Evolutionary conservation across 352 stramenopile genomes (phyloP).

Genomic region (Phytophthora sp.): DNA sequence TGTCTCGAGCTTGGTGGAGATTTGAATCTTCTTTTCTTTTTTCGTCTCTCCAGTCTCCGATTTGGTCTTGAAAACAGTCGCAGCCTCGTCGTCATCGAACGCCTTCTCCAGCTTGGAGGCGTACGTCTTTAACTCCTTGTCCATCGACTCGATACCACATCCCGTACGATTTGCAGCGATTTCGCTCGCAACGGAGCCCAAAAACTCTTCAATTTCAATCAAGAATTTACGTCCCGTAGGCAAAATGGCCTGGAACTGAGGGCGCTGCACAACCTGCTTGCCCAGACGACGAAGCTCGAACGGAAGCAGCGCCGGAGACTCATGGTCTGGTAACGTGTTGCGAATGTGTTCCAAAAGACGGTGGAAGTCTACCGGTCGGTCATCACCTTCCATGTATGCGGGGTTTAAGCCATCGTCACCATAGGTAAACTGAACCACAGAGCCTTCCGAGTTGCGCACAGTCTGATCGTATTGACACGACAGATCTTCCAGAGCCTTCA

Average conservation of each 20-base stretch:
- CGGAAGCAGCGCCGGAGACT: constrained; percentile 72
- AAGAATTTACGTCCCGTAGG: constrained; percentile 91
- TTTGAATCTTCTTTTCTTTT: constrained; percentile 62
- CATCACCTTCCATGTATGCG: constrained; percentile 95
- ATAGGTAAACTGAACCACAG: constrained; percentile 99
- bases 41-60: constrained; percentile 32
- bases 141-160: constrained; percentile 71
- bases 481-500: constrained; percentile 99
- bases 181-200: constrained; percentile 67
- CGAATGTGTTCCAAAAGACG: constrained; percentile 92
- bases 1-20: constrained; percentile 71
- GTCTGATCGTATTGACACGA: constrained; percentile 95
- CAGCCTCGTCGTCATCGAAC: constrained; percentile 63
- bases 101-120: constrained; percentile 67
- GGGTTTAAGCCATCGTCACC: constrained; percentile 99
- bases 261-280: constrained; percentile 84
- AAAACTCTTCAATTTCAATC: constrained; percentile 89
- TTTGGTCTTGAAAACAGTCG: constrained; percentile 28
- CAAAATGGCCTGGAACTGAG: constrained; percentile 84
- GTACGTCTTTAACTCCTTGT: constrained; percentile 69
- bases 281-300: constrained; percentile 87
- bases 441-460: constrained; percentile 87
- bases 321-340: constrained; percentile 73
- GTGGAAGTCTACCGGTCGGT: constrained; percentile 97
- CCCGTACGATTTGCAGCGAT: constrained; percentile 60